Evolutionary conservation across 1,284 basidiomycete species (phyloP).

Genomic region (Clitocybe nebularis): DNA sequence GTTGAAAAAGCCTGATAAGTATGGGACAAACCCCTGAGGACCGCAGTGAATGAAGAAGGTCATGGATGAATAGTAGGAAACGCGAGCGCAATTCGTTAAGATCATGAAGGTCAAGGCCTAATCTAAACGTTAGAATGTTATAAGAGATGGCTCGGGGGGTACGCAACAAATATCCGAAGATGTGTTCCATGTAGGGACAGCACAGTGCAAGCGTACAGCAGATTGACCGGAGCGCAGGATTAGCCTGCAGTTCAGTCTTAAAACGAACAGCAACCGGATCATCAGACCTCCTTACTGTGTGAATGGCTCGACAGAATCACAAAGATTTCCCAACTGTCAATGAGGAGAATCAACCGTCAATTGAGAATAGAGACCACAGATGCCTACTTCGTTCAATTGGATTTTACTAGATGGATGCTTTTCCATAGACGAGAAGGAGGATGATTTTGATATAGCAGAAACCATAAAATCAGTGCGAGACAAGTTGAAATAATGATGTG

Average conservation of each 20-base stretch:
- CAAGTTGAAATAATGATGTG: too few species aligned
- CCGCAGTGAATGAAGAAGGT: conserved; percentile 55
- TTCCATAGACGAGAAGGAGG: conserved; percentile 28
- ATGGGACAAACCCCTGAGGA: conserved; percentile 50
- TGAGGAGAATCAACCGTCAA: conserved; percentile 7
- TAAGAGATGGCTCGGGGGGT: neutral
- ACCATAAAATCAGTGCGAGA: too few species aligned
- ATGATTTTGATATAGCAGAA: conserved; percentile 31
- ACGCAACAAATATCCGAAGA: conserved; percentile 55
- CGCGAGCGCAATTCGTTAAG: conserved; percentile 60
- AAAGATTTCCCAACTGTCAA: conserved; percentile 41
- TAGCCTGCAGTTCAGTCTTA: conserved; percentile 21
- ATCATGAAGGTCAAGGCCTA: conserved; percentile 64
- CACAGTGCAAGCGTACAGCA: conserved; percentile 51
- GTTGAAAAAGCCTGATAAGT: conserved; percentile 5
- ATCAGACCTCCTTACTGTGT: conserved; percentile 40
- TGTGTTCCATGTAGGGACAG: conserved; percentile 59
- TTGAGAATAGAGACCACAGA: neutral
- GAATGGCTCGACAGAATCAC: conserved; percentile 54
- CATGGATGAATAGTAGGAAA: conserved; percentile 62
- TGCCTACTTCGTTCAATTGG: conserved; percentile 40
- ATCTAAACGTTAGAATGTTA: neutral
- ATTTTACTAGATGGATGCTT: conserved; percentile 20
- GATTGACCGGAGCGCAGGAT: conserved; percentile 39
- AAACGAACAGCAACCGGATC: conserved; percentile 5